A percentile compares a stretch with the other conserved stretches of the same genome.
phyloP scores from a whole-genome alignment of 1,284 basidiomycete genomes.

The Boletus semigastroideus region DNA sequence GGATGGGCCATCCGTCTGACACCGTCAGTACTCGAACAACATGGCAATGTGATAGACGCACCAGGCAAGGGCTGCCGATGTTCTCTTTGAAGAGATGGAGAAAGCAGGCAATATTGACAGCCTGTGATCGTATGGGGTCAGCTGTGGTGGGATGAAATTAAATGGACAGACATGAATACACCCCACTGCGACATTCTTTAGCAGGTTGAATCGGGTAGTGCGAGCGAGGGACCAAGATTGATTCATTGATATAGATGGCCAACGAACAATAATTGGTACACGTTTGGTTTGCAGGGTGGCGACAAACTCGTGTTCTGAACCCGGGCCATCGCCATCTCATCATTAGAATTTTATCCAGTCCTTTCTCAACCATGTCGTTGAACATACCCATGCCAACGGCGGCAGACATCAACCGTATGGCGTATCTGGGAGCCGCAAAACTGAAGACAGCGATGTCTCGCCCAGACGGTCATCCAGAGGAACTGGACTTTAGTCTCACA shows the following conservation, averaged over 20 bases:
- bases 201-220: constrained; percentile 7
- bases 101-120: constrained; percentile 51
- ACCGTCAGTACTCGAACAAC: background rate
- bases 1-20: constrained; percentile 70
- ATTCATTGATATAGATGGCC: constrained; percentile 13
- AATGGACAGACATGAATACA: constrained; percentile 30
- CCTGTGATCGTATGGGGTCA: constrained; percentile 33
- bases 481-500: constrained; percentile 29
- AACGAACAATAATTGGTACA: too few species aligned
- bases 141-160: background rate
- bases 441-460: constrained; percentile 29
- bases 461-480: constrained; percentile 29
- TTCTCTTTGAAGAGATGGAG: constrained; percentile 61
- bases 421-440: constrained; percentile 30
- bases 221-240: constrained; percentile 15
- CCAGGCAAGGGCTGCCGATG: constrained; percentile 54
- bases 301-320: too few species aligned
- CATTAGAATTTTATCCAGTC: background rate
- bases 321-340: background rate
- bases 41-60: constrained; percentile 28
- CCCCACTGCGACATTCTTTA: constrained; percentile 26
- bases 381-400: constrained; percentile 24
- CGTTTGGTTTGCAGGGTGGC: background rate
- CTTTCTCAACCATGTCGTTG: constrained; percentile 19
- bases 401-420: constrained; percentile 28